A percentile compares a stretch with the other conserved stretches of the same genome.
phyloP scores from a whole-genome alignment of 805 yeast genomes.

The Vanderwaltozyma polyspora region DNA sequence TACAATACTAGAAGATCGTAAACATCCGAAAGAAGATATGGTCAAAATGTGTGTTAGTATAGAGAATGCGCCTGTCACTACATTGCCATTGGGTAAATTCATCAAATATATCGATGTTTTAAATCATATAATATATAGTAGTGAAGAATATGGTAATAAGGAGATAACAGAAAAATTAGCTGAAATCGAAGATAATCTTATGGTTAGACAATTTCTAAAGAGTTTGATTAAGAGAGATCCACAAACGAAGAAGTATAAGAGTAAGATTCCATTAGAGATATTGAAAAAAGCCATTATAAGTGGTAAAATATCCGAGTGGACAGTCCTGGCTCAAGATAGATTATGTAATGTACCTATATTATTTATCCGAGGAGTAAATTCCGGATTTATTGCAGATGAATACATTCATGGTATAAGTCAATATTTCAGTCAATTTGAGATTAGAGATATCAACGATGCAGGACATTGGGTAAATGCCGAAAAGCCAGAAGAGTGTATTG shows the following conservation, averaged over 20 bases:
- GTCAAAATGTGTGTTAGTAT: slow-evolving; percentile 60
- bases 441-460: slow-evolving; percentile 55
- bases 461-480: slow-evolving; percentile 94
- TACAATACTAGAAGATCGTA: slow-evolving; percentile 53
- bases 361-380: slow-evolving; percentile 68
- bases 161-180: slow-evolving; percentile 48
- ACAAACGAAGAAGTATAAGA: slow-evolving; percentile 9
- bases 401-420: slow-evolving; percentile 57
- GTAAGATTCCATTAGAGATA: slow-evolving; percentile 54
- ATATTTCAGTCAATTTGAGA: slow-evolving; percentile 68
- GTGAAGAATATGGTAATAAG: background rate
- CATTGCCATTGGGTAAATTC: slow-evolving; percentile 48
- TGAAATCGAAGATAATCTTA: slow-evolving; percentile 46
- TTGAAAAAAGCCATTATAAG: slow-evolving; percentile 53
- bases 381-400: slow-evolving; percentile 76
- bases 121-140: slow-evolving; percentile 13
- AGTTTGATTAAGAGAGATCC: slow-evolving; percentile 27
- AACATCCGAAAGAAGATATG: no score
- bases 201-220: slow-evolving; percentile 66
- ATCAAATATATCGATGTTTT: slow-evolving; percentile 56
- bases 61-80: slow-evolving; percentile 80
- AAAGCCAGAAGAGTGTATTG: slow-evolving; percentile 67
- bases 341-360: slow-evolving; percentile 45
- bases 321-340: slow-evolving; percentile 40
- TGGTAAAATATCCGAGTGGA: slow-evolving; percentile 67